These are phyloP conservation scores for Isabelozyma gotoi DNA, from an alignment of 805 yeast genomes.

Conservation along the genomic window DNA sequence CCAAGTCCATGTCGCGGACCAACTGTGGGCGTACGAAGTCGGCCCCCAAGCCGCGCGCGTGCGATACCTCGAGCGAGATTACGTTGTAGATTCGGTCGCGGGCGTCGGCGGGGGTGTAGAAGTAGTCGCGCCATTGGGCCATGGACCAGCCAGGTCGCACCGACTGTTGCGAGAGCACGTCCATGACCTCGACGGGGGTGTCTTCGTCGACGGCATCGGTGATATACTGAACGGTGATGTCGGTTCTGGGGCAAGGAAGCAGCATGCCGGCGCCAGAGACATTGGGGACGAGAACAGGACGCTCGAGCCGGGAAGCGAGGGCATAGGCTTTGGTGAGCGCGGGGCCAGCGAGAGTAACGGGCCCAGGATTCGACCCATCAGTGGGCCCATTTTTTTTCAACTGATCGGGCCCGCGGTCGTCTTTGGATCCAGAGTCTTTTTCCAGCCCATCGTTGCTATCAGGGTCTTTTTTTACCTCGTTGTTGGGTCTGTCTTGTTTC, in stretches of 20 bases:
- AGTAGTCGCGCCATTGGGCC: constrained; percentile 74
- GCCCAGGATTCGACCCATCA: not conserved
- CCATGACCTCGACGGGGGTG: constrained; percentile 77
- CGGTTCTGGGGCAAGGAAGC: constrained; percentile 45
- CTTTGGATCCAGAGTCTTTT: constrained; percentile 25
- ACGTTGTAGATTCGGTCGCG: constrained; percentile 77
- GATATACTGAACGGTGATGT: constrained; percentile 55
- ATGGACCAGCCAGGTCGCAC: constrained; percentile 65
- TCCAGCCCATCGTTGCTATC: no score
- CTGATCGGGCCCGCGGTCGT: no score
- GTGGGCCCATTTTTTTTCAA: constrained; percentile 7
- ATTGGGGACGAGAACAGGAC: constrained; percentile 48
- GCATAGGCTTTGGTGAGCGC: constrained; percentile 39
- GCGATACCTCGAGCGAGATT: constrained; percentile 75
- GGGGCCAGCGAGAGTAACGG: not conserved
- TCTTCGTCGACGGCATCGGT: constrained; percentile 63
- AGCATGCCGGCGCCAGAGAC: constrained; percentile 39
- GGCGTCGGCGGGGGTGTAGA: constrained; percentile 37
- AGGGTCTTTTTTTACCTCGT: no score
- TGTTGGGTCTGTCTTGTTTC: no score
- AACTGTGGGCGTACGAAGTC: constrained; percentile 60
- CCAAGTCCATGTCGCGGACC: constrained; percentile 68
- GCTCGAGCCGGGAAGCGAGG: constrained; percentile 25
- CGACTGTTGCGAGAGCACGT: constrained; percentile 77
- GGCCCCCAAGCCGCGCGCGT: constrained; percentile 45